Base-by-base conservation (phyloP, 2,329 filamentous ascomycete genomes). In the Talaromyces sp. region DNA sequence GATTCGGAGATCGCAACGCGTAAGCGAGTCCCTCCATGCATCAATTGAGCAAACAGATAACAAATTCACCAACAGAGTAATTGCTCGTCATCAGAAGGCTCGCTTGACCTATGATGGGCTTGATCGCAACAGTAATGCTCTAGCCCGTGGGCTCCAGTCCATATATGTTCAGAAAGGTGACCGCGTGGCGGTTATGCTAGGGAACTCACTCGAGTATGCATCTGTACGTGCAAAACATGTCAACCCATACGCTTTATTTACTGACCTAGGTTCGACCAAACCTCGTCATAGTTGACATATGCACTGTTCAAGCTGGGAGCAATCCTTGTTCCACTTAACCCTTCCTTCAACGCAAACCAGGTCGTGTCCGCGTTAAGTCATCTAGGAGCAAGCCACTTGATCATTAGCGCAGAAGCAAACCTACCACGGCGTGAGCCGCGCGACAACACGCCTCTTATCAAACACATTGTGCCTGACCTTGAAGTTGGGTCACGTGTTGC, bases 221-320 rank as follows among this genome's bases (percentile, higher is more conserved):
- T 88, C 88, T 57, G 83, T 95, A 75, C 70, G 80, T 58, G 18
- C 57, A 40, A 14, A 37, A 44, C 12, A 16, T 1, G 35, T 28
- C 37, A 16, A 46, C 50, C 55, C 5, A 37, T n/a, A 28, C 1
- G 7, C 11, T 23, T 35, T 35, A 11, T 21, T n/a, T 61, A 58
- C 18, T 23, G 31, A 31, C 16, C 23, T 55, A n/a, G n/a, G n/a
- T n/a, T n/a, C n/a, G n/a, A n/a, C 70, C 65, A 69, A 35, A 61
- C 64, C 61, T 7, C 14, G n/a, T 33, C 16, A 16, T 23, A 78
- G 82, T 74, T 76, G 21, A 93, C 89, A 5, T 98, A 98, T 76
- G 93, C 93, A 0, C 76, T 95, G 61, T 96, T 93, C 81, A 98
- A 98, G 76, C 83, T 98, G 9, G 95, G 95, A n/a, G 93, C 91